phyloP scores from a whole-genome alignment of 176 grass and related monocot species.

The Thalia dealbata region DNA sequence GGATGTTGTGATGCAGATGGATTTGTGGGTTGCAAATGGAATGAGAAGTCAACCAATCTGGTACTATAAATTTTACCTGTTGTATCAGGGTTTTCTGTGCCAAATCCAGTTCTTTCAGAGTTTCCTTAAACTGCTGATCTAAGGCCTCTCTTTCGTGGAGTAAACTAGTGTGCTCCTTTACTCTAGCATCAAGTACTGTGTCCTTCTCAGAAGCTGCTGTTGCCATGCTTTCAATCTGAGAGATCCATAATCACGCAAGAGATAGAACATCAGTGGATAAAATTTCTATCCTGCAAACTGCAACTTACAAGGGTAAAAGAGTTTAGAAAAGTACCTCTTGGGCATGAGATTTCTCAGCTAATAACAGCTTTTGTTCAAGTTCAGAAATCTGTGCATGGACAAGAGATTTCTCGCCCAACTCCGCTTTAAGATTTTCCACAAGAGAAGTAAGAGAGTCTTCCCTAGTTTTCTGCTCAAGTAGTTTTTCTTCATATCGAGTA shows the following conservation, averaged over 20 bases:
- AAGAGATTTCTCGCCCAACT: constrained; percentile 51
- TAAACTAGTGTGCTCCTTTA: constrained; percentile 52
- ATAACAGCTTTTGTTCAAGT: constrained; percentile 65
- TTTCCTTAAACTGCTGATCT: constrained; percentile 48
- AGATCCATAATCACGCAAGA: constrained; percentile 20
- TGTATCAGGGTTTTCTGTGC: constrained; percentile 58
- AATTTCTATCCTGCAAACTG: neutral
- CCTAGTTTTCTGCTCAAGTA: constrained; percentile 26
- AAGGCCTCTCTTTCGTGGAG: constrained; percentile 50
- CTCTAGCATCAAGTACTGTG: constrained; percentile 40
- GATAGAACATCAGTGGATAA: constrained; percentile 1
- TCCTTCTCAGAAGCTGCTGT: constrained; percentile 39
- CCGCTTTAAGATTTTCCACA: constrained; percentile 15
- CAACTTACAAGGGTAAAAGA: neutral
- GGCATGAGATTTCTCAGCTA: constrained; percentile 66
- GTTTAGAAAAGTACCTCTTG: constrained; percentile 53
- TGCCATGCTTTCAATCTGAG: constrained; percentile 73
- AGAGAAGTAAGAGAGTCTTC: constrained; percentile 15
- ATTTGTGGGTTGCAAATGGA: neutral
- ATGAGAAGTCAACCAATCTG: neutral
- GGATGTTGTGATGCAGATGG: neutral
- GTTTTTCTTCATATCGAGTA: constrained; percentile 57
- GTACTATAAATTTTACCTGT: constrained; percentile 35
- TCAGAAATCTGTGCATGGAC: constrained; percentile 64
- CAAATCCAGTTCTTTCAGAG: constrained; percentile 62